Evolutionary conservation across 1,284 basidiomycete genomes (phyloP), one percentile per base, ranked within the genome.

Genomic region (Moesziomyces globuligerus): DNA sequence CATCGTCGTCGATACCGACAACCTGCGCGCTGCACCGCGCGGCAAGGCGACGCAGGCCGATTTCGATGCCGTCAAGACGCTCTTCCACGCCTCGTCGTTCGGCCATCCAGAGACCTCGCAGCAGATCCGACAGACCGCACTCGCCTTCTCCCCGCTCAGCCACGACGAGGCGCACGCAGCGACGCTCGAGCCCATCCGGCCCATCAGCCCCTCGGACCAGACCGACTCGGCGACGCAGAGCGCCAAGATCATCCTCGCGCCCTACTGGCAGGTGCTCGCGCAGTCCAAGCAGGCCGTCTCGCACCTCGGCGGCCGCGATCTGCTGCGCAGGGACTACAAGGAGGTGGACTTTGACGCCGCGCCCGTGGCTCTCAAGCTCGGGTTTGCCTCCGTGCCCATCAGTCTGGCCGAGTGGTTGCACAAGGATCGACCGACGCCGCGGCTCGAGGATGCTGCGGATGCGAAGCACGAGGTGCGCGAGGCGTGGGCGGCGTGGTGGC

Each of bases 321-420:
- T 97, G 25, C 86, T 98, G 4, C 86, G 90, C 18, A 85, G 95
- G 18, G 95, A 98, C 83, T 98, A 94, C 86, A 98, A 98, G 83
- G 89, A 75, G 37, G 34, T 61, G 21, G 52, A 57, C 24, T 64
- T 72, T 15, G 42, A 43, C 1, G 28, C 45, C 38, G 37, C 48
- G 11, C 9, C 15, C 21, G 11, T 71, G 1, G 24, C 58, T 13
- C 70, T 68, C 37, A 64, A 64, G 23, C 54, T 77, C 9, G 75
- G 73, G 0, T 58, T 77, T 21, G 58, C 75, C n/a, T 68, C 67
- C 2, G 68, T 77, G 13, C 75, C 75, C 15, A 51, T 77, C 43
- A 71, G 70, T 40, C 46, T 77, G 17, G 65, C 49, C 26, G 62
- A 74, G 39, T 77, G 75, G 75, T 55, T 77, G 25, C 64, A 69